Percentiles rank a stretch among this genome's conserved stretches.
phyloP scores from a whole-genome alignment of 2,329 filamentous ascomycete genomes.

The Aspergillus sp. region DNA sequence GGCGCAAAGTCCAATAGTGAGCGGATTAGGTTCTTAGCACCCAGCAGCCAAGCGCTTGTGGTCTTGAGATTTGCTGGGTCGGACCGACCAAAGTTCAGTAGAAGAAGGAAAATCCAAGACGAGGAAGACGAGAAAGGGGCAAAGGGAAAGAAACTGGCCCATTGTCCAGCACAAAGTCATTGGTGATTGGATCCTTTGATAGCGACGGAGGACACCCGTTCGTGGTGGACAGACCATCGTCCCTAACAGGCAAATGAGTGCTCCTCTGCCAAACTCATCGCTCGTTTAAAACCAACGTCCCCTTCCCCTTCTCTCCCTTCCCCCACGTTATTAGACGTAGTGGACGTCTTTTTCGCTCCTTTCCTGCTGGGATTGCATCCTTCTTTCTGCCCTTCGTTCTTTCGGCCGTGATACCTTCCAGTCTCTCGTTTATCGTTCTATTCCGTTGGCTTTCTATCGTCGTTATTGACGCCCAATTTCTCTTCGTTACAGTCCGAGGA shows the following conservation, averaged over 20 bases:
- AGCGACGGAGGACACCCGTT: background rate
- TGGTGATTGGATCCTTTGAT: slow-evolving; percentile 2
- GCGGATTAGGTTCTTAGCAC: slow-evolving; percentile 9
- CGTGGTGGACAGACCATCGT: slow-evolving; percentile 5
- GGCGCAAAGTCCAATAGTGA: slow-evolving; percentile 7
- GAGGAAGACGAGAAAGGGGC: background rate
- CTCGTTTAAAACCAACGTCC: slow-evolving; percentile 5
- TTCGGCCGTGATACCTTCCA: background rate
- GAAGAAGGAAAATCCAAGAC: background rate
- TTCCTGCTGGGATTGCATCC: slow-evolving; percentile 8
- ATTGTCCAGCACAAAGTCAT: slow-evolving; percentile 1
- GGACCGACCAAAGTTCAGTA: background rate
- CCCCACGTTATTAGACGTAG: slow-evolving; percentile 8
- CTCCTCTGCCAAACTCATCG: slow-evolving; percentile 5
- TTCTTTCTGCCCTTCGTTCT: background rate
- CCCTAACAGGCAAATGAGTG: slow-evolving; percentile 1
- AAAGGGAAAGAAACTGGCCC: background rate
- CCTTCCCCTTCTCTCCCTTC: slow-evolving; percentile 5
- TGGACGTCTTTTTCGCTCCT: slow-evolving; percentile 14
- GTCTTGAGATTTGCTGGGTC: background rate
- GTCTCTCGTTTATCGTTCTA: slow-evolving; percentile 8
- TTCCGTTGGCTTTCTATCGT: background rate
- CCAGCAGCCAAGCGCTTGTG: slow-evolving; percentile 1
- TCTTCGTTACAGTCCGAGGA: background rate
- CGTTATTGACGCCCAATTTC: background rate